Base-by-base conservation (phyloP, 1,284 basidiomycete genomes). In the Rugosomyces carneus region DNA sequence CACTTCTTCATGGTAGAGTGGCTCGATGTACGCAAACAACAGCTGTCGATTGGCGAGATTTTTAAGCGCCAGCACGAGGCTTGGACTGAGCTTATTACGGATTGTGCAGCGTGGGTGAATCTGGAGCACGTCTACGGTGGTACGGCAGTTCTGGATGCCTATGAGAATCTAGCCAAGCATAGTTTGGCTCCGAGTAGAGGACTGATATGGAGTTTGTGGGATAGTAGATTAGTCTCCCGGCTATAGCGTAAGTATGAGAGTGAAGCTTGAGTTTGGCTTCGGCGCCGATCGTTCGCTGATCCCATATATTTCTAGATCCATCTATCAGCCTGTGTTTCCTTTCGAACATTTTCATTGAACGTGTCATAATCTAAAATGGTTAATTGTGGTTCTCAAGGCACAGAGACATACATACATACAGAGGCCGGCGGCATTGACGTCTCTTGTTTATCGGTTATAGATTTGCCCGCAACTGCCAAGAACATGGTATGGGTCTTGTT, bases 1-100 rank as follows among this genome's bases (percentile, higher is more conserved):
- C 59, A 61, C 9, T 84, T 84, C 58, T 84, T 84, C 62, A 81
- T 77, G 75, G 71, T 71, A 1, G 78, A 81, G 57, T 84, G 81
- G 81, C 65, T 84, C 2, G 66, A 71, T 26, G 62, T 71, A 18
- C 75, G 80, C 5, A 68, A 65, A 51, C 62, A 64, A 34, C 68
- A 79, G 52, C 59, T 81, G 1, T 59, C 71, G 1, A 52, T 71
- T 0, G 37, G 52, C 16, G 66, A 76, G 47, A 80, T 84, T 40
- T 67, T 69, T 27, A 44, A 46, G 13, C 57, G 73, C 52, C 81
- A 82, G 57, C 65, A 67, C 37, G 45, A 60, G 5, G 81, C 78
- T 5, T 84, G 81, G 81, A 62, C 56, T 9, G 70, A 62, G 21
- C 57, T 84, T 44, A 77, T 83, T 72, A 53, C 48, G 23, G 77